Conservation (phyloP, 1,139 yeast species). For the Yamadazyma jaroonii region DNA sequence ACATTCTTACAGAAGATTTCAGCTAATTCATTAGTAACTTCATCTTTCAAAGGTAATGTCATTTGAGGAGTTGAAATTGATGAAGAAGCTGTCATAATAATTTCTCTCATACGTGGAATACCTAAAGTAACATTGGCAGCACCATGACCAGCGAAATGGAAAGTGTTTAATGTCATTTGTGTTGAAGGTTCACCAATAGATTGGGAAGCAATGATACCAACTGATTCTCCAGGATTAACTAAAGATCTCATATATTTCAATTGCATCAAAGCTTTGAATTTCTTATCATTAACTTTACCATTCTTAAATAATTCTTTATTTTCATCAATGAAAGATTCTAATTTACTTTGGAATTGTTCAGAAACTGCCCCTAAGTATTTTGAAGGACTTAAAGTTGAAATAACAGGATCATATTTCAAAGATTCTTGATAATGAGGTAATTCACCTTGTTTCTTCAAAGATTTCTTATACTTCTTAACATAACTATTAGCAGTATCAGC, state of each 20-base stretch:
- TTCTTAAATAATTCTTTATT: constrained; percentile 54
- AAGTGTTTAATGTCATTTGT: constrained; percentile 98
- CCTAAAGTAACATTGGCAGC: constrained; percentile 99
- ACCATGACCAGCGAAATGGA: constrained; percentile 99
- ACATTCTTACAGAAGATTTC: constrained; percentile 92
- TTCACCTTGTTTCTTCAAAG: constrained; percentile 61
- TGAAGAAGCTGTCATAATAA: constrained; percentile 97
- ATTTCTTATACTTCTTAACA: constrained; percentile 78
- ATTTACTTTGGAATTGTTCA: constrained; percentile 78
- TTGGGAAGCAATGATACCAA: constrained; percentile 97
- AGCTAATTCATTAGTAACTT: constrained; percentile 82
- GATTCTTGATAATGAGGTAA: constrained; percentile 63
- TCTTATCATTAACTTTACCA: constrained; percentile 70
- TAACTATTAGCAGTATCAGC: constrained; percentile 78
- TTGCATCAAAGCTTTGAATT: constrained; percentile 96
- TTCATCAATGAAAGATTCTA: constrained; percentile 64
- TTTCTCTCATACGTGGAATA: constrained; percentile 99
- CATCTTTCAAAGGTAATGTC: constrained; percentile 81
- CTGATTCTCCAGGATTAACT: constrained; percentile 95
- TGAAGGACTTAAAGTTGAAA: constrained; percentile 82
- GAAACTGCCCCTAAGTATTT: constrained; percentile 91
- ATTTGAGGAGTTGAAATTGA: constrained; percentile 96
- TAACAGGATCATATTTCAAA: constrained; percentile 81
- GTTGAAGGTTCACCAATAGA: constrained; percentile 99
- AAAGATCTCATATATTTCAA: constrained; percentile 96